Base-by-base conservation (phyloP, 163 green algal species). In the Prototheca stagnorum region DNA sequence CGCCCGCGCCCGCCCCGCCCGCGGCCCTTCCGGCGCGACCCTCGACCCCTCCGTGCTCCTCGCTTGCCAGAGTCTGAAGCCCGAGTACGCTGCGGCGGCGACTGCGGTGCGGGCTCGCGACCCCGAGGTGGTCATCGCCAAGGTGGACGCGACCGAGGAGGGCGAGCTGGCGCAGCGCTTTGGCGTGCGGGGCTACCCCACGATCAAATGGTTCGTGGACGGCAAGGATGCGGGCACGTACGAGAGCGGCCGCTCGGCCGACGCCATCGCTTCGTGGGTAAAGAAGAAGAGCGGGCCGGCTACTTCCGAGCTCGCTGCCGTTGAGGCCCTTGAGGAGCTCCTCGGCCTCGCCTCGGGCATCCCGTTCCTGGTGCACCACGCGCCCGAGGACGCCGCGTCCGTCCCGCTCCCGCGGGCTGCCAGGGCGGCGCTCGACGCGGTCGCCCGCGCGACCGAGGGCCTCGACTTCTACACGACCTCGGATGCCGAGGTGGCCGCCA, bases 201-300 rank as follows among this genome's bases (percentile, higher is more conserved):
- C 82, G 3, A 50, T 93, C 35, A 88, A 89, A 64, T 92, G 82
- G 81, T 89, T 93, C 53, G 62, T 83, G n/a, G 60, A 89, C 33
- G 82, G 81, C 43, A 67, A 87, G 61, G 17, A 64, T 8, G 50
- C 52, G 2, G 49, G 40, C 3, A 78, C 89, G 41, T 89, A 85
- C 71, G 57, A 43, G 22, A 78, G 78, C 23, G 59, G 65, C 41
- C 80, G 81, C 24, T 68, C 80, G 14, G 62, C 58, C 74, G 83
- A 51, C 70, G 69, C 65, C 51, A 93, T 93, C 26, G 59, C 84
- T 1, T 39, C 26, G 24, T 93, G 82, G 82, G 39, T 93, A 1
- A 84, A 84, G 65, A 92, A 91, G 72, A 89, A 86, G 73, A 83
- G 78, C 22, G 82, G 82, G 25, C 82, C 82, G 33, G 27, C 61